Conservation (phyloP, 805 yeast genomes). For the Yarrowia sp. region DNA sequence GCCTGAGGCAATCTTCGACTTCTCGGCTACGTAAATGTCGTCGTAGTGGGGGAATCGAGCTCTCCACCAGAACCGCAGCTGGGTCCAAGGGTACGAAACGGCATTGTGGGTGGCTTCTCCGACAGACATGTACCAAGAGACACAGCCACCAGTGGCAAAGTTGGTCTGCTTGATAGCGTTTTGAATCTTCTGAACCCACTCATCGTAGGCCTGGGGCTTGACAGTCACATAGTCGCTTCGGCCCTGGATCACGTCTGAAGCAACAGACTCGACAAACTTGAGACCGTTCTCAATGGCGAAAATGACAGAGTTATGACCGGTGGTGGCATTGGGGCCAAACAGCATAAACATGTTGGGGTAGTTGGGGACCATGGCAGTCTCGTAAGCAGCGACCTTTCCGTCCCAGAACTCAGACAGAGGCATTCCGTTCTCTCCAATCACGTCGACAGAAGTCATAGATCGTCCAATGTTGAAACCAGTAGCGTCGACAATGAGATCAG, state of each 20-base stretch:
- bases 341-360: conserved; percentile 31
- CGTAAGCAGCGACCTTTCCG: conserved; percentile 29
- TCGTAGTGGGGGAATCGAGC: conserved; percentile 4
- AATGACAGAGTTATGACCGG: conserved; percentile 30
- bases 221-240: conserved; percentile 28
- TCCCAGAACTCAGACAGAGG: conserved; percentile 10
- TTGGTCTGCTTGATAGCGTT: conserved; percentile 23
- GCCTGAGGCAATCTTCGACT: not conserved
- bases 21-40: not conserved
- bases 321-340: conserved; percentile 30
- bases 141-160: conserved; percentile 30
- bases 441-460: conserved; percentile 10
- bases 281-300: conserved; percentile 30
- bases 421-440: conserved; percentile 27
- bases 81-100: conserved; percentile 30
- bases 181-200: conserved; percentile 28
- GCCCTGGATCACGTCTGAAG: conserved; percentile 22
- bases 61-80: conserved; percentile 29
- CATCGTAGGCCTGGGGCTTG: conserved; percentile 27
- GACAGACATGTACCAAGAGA: conserved; percentile 30
- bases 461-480: conserved; percentile 30
- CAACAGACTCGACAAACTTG: conserved; percentile 28
- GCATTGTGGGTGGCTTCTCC: conserved; percentile 25
- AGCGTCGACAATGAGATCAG: conserved; percentile 31
- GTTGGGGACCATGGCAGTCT: conserved; percentile 29